Conservation (phyloP, 345 rosid genomes). For the Aurinia saxatilis region DNA sequence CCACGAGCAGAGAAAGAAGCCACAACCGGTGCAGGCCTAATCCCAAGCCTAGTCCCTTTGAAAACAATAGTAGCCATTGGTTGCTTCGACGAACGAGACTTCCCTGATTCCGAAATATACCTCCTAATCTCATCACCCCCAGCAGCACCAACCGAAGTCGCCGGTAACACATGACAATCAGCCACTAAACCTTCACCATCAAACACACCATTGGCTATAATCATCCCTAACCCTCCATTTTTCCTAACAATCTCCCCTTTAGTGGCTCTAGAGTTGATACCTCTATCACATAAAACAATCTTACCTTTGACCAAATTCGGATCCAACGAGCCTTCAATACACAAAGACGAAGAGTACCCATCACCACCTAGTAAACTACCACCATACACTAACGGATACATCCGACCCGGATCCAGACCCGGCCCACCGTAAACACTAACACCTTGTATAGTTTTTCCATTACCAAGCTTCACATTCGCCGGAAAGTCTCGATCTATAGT, state of each 20-base stretch:
- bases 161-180: slow-evolving; percentile 85
- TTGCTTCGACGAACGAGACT: slow-evolving; percentile 32
- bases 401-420: slow-evolving; percentile 38
- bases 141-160: slow-evolving; percentile 63
- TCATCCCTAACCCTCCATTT: slow-evolving; percentile 88
- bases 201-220: slow-evolving; percentile 77
- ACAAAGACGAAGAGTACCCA: slow-evolving; percentile 68
- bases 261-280: slow-evolving; percentile 77
- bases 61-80: slow-evolving; percentile 73
- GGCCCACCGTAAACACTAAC: slow-evolving; percentile 69
- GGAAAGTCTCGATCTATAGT: slow-evolving; percentile 82
- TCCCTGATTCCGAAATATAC: slow-evolving; percentile 39
- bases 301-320: slow-evolving; percentile 54
- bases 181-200: slow-evolving; percentile 93
- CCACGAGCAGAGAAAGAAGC: slow-evolving; percentile 90
- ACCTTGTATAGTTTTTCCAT: slow-evolving; percentile 51
- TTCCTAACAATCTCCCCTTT: slow-evolving; percentile 79
- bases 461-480: slow-evolving; percentile 67
- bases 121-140: slow-evolving; percentile 63
- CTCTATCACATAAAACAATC: slow-evolving; percentile 78
- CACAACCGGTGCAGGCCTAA: slow-evolving; percentile 81
- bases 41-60: slow-evolving; percentile 59
- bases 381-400: slow-evolving; percentile 71
- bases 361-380: slow-evolving; percentile 56
- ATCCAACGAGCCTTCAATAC: slow-evolving; percentile 76